A percentile compares a stretch with the other conserved stretches of the same genome.
Evolutionary conservation across 371 early-diverging fungal genomes (phyloP).

Genomic region (Mucor plumbeus): DNA sequence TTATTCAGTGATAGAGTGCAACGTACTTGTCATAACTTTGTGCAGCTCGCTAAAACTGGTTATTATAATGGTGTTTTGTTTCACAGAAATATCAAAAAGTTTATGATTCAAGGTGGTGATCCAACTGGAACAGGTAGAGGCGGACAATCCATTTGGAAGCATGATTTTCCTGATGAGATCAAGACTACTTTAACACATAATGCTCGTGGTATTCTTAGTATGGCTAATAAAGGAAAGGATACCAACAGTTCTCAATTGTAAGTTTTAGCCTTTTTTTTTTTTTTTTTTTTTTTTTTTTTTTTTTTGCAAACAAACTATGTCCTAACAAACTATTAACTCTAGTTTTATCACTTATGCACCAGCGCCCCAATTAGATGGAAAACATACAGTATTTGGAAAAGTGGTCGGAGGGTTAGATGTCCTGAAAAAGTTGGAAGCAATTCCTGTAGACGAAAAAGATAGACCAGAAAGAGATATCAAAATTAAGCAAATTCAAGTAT

Average conservation of each 20-base stretch:
- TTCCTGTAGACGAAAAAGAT: slow-evolving; percentile 76
- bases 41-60: slow-evolving; percentile 81
- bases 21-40: slow-evolving; percentile 90
- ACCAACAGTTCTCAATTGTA: slow-evolving; percentile 92
- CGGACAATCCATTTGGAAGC: slow-evolving; percentile 83
- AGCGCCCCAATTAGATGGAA: slow-evolving; percentile 84
- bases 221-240: slow-evolving; percentile 91
- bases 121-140: slow-evolving; percentile 92
- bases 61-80: slow-evolving; percentile 85
- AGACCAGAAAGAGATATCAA: slow-evolving; percentile 73
- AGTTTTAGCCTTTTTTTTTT: neutral
- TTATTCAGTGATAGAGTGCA: slow-evolving; percentile 85
- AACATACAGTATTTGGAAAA: slow-evolving; percentile 92
- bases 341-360: slow-evolving; percentile 88
- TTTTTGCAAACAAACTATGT: no score
- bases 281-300: no score
- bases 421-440: slow-evolving; percentile 78
- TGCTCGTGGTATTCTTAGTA: slow-evolving; percentile 78
- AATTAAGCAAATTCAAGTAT: slow-evolving; percentile 74
- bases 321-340: neutral
- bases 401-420: slow-evolving; percentile 86
- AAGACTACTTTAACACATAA: slow-evolving; percentile 76
- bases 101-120: slow-evolving; percentile 97
- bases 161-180: slow-evolving; percentile 84
- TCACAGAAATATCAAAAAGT: slow-evolving; percentile 89